These are phyloP conservation scores for Achaetomium macrosporum DNA, from an alignment of 2,329 filamentous ascomycete genomes.

Conservation along the genomic window DNA sequence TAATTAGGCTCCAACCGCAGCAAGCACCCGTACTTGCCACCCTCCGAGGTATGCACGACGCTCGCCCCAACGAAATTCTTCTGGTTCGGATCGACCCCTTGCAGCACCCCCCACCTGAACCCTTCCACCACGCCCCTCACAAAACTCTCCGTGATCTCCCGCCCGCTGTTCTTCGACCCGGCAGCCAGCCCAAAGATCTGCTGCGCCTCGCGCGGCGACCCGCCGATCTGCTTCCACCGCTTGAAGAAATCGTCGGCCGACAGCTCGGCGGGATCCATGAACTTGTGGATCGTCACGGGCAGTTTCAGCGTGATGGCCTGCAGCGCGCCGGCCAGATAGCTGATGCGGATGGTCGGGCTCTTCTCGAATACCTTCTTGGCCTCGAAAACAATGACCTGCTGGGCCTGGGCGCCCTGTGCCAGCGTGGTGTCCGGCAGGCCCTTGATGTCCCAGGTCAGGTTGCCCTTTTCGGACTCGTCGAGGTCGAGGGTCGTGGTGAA, in stretches of 20 bases:
- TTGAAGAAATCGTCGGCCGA: slow-evolving; percentile 95
- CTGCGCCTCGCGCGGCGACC: slow-evolving; percentile 79
- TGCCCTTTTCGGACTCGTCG: slow-evolving; percentile 57
- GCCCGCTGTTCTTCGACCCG: slow-evolving; percentile 45
- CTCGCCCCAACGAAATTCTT: slow-evolving; percentile 93
- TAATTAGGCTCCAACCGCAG: slow-evolving; percentile 94
- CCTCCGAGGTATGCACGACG: slow-evolving; percentile 73
- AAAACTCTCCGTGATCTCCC: slow-evolving; percentile 64
- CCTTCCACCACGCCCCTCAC: slow-evolving; percentile 70
- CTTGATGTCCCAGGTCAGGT: slow-evolving; percentile 80
- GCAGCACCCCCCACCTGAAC: slow-evolving; percentile 83
- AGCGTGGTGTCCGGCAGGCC: slow-evolving; percentile 80
- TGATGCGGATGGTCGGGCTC: slow-evolving; percentile 85
- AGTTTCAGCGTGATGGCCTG: slow-evolving; percentile 90
- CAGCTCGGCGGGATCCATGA: slow-evolving; percentile 89
- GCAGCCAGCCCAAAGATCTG: slow-evolving; percentile 67
- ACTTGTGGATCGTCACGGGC: slow-evolving; percentile 85
- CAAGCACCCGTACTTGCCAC: slow-evolving; percentile 90
- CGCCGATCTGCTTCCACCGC: slow-evolving; percentile 97
- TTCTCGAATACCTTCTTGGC: slow-evolving; percentile 74
- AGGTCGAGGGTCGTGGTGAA: slow-evolving; percentile 94
- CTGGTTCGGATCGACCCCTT: slow-evolving; percentile 81
- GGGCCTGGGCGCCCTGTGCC: slow-evolving; percentile 67
- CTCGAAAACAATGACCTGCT: slow-evolving; percentile 94
- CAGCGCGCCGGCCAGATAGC: slow-evolving; percentile 86